These are phyloP conservation scores for Leccinum incarnatum DNA, from an alignment of 768 basidiomycete species.

Conservation along the genomic window DNA sequence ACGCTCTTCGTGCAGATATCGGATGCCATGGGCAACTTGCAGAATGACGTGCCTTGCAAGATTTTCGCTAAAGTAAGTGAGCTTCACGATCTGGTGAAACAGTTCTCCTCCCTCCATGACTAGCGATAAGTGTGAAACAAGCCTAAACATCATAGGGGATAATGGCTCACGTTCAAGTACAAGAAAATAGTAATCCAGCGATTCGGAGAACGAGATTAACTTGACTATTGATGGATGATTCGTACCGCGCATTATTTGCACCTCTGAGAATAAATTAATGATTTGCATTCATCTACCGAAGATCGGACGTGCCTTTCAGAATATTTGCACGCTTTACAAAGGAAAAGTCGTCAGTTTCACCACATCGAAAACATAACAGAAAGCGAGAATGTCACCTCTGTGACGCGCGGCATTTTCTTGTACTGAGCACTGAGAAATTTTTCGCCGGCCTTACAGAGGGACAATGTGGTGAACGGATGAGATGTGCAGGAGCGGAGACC, in stretches of 20 bases:
- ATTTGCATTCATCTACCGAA: not conserved
- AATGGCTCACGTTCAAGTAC: constrained; percentile 79
- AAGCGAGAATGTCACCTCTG: constrained; percentile 68
- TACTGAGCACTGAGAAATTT: constrained; percentile 92
- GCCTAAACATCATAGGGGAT: not conserved
- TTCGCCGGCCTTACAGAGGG: constrained; percentile 70
- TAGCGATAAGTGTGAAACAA: constrained; percentile 31
- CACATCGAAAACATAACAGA: constrained; percentile 18
- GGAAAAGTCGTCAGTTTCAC: constrained; percentile 18
- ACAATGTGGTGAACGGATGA: constrained; percentile 22
- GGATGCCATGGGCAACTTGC: constrained; percentile 91
- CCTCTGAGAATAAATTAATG: constrained; percentile 55
- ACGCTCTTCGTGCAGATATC: constrained; percentile 94
- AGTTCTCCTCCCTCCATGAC: constrained; percentile 98
- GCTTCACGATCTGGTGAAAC: constrained; percentile 98
- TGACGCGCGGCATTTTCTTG: constrained; percentile 96
- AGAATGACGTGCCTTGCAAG: constrained; percentile 97
- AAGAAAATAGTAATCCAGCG: constrained; percentile 89
- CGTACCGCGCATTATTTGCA: constrained; percentile 97
- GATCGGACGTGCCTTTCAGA: constrained; percentile 65
- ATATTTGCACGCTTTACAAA: constrained; percentile 86
- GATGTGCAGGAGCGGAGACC: constrained; percentile 15
- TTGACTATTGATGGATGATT: constrained; percentile 93
- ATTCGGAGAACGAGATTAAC: constrained; percentile 89
- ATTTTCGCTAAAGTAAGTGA: constrained; percentile 97